Evolutionary conservation across 1,139 yeast species (phyloP), one percentile per base, ranked within the genome.

Genomic region (Pichia sp.): DNA sequence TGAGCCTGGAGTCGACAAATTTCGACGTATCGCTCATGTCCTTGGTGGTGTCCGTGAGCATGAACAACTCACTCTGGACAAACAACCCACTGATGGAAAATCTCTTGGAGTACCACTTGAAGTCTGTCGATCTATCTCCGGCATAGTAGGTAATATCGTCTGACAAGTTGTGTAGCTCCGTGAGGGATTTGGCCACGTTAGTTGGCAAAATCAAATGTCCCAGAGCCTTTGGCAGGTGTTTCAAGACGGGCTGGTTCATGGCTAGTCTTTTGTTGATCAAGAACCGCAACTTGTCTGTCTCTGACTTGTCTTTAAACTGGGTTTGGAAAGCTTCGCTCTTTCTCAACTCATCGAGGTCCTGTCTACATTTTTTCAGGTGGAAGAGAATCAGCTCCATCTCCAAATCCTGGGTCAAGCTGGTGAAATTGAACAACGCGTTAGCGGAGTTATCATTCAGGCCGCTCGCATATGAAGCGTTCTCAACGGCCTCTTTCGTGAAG

Each of bases 91-190:
- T 77, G 28, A 91, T 67, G 5, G 87, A 78, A 26, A 84, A 72
- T 59, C 98, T 74, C 65, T 90, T 87, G n/a, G 95, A 74, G 67
- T 93, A 93, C 99, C 99, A 93, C 2, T 88, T 85, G 67, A 87
- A 84, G 67, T 89, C 96, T 55, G 85, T 80, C n/a, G 95, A 81
- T 50, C 74, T 70, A 65, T 91, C 97, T 3, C 91, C 95, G 0
- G 96, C 82, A 60, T 82, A 82, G 67, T 72, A 89, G 49, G 89
- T 80, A 57, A 93, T 75, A 65, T 93, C 98, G 67, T 93, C 97
- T 18, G 90, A 77, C 51, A 91, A 75, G 50, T 79, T 76, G 62
- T 84, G 87, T 55, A 93, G 76, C 64, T 89, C 96, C 36, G 77
- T 79, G 46, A 86, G 56, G 0, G 89, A 76, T 31, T 62, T 61